Evolutionary conservation across 73 alveolate genomes (phyloP).

Genomic region (Loxodes magnus): DNA sequence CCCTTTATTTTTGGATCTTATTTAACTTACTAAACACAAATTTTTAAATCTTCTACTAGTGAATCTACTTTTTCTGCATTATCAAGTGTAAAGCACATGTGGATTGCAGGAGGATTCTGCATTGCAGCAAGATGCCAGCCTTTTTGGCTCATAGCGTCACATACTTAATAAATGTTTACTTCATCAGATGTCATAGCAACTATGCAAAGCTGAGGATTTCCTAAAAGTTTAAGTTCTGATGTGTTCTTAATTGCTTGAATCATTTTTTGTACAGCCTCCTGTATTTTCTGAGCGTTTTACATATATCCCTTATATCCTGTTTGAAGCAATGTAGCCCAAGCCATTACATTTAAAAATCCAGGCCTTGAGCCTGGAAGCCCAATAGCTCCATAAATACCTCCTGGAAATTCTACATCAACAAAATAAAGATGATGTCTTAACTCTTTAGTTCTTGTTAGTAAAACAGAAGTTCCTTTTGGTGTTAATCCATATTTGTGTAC

Average conservation of each 20-base stretch:
- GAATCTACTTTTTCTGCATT: slow-evolving; percentile 45
- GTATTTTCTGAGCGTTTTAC: slow-evolving; percentile 49
- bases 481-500: slow-evolving; percentile 97
- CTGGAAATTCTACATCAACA: slow-evolving; percentile 72
- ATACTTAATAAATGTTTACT: slow-evolving; percentile 23
- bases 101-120: slow-evolving; percentile 54
- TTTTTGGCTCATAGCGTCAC: slow-evolving; percentile 40
- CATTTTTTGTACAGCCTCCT: slow-evolving; percentile 46
- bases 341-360: slow-evolving; percentile 87
- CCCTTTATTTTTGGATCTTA: too few relatives aligned
- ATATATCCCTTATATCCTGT: slow-evolving; percentile 76
- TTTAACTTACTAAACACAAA: slow-evolving; percentile 48
- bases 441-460: slow-evolving; percentile 62
- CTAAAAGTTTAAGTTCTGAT: slow-evolving; percentile 51
- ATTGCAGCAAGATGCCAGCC: slow-evolving; percentile 39
- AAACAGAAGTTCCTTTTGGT: slow-evolving; percentile 95
- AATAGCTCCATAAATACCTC: slow-evolving; percentile 88
- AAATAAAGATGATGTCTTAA: slow-evolving; percentile 73
- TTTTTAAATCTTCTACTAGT: slow-evolving; percentile 47
- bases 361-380: slow-evolving; percentile 87
- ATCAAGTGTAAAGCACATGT: slow-evolving; percentile 44
- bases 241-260: slow-evolving; percentile 47
- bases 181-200: slow-evolving; percentile 10
- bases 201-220: slow-evolving; percentile 43
- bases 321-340: slow-evolving; percentile 86